Evolutionary conservation across 1,284 basidiomycete species (phyloP).

Genomic region (Rhodotorula sp.): DNA sequence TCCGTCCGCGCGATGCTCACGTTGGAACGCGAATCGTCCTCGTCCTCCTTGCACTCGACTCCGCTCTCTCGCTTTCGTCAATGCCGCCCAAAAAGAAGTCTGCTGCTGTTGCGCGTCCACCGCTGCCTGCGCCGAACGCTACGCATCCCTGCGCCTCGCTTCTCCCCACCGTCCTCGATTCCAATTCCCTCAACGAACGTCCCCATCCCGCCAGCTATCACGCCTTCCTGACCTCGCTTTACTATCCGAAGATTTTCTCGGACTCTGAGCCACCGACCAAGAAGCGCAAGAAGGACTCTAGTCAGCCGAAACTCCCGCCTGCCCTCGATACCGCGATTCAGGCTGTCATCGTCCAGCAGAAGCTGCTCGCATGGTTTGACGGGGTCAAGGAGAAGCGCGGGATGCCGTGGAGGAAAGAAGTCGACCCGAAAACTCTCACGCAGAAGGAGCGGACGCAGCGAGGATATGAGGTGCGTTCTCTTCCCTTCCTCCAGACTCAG

Average conservation of each 20-base stretch:
- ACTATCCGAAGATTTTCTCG: neutral
- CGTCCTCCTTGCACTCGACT: neutral
- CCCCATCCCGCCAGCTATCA: conserved; percentile 31
- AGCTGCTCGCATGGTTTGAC: conserved; percentile 62
- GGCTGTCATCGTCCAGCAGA: conserved; percentile 20
- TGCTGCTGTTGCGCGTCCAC: neutral
- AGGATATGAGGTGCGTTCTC: conserved; percentile 66
- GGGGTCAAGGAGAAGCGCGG: conserved; percentile 62
- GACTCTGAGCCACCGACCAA: conserved; percentile 6
- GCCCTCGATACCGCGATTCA: conserved; percentile 11
- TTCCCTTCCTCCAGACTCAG: conserved; percentile 15
- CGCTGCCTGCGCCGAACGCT: conserved; percentile 2
- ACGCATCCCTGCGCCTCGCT: conserved; percentile 23
- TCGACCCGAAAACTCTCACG: conserved; percentile 55
- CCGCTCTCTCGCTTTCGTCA: neutral
- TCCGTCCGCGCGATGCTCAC: neutral
- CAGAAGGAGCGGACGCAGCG: conserved; percentile 63
- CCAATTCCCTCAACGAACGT: neutral
- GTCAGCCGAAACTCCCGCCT: neutral
- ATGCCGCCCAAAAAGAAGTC: conserved; percentile 22
- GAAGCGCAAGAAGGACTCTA: conserved; percentile 13
- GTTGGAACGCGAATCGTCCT: neutral
- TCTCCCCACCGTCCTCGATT: neutral
- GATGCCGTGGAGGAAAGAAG: conserved; percentile 84
- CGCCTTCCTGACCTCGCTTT: conserved; percentile 25